Evolutionary conservation across 768 basidiomycete species (phyloP).

Genomic region (Boletus patriciae): DNA sequence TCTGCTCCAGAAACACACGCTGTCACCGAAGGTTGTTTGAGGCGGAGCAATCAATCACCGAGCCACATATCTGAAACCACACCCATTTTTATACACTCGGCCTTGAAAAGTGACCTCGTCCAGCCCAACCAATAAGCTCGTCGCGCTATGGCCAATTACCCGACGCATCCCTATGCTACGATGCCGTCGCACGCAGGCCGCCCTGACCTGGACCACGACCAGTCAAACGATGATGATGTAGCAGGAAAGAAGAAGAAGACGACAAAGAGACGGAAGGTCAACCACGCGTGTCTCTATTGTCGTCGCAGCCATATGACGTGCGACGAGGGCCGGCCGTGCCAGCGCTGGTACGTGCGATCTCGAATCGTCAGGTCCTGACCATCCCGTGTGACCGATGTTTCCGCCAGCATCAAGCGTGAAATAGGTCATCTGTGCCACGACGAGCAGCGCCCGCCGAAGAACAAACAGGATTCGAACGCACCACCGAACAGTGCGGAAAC

Average conservation of each 20-base stretch:
- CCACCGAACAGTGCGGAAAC: slow-evolving; percentile 33
- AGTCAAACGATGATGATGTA: slow-evolving; percentile 33
- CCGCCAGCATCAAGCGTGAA: slow-evolving; percentile 85
- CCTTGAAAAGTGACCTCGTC: slow-evolving; percentile 15
- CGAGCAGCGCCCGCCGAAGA: slow-evolving; percentile 60
- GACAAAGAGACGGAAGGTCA: slow-evolving; percentile 78
- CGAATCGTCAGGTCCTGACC: slow-evolving; percentile 2
- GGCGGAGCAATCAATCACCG: slow-evolving; percentile 21
- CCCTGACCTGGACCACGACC: slow-evolving; percentile 28
- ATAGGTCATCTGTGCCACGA: slow-evolving; percentile 95
- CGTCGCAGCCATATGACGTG: slow-evolving; percentile 91
- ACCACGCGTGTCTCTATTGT: slow-evolving; percentile 93
- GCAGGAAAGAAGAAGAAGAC: slow-evolving; percentile 42
- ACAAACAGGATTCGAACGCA: slow-evolving; percentile 40
- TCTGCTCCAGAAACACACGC: slow-evolving; percentile 12
- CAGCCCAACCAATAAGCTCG: slow-evolving; percentile 6
- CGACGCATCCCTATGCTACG: slow-evolving; percentile 28
- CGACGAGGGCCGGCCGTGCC: slow-evolving; percentile 87
- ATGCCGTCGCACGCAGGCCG: slow-evolving; percentile 18
- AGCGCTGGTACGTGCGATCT: slow-evolving; percentile 73
- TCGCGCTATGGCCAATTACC: slow-evolving; percentile 28
- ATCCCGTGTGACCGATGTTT: slow-evolving; percentile 9
- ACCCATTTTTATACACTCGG: slow-evolving; percentile 24
- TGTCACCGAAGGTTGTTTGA: slow-evolving; percentile 22
- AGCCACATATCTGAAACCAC: slow-evolving; percentile 24